A percentile compares a stretch with the other conserved stretches of the same genome.
Conservation (phyloP, 176 grass and related monocot genomes). For the Bothriochloa decipiens region DNA sequence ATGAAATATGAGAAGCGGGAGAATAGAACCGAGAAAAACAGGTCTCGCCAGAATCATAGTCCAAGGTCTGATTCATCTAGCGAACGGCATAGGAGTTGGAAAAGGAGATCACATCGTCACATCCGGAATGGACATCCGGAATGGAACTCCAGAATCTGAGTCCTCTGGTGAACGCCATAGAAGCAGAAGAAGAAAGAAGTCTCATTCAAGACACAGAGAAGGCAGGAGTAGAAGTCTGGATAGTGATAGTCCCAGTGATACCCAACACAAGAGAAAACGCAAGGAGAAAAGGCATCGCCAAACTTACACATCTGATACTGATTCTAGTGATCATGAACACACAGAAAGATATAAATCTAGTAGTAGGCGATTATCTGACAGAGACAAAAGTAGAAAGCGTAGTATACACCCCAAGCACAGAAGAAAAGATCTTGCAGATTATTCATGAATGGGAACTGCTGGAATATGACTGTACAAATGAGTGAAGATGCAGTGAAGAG, state of each 20-base stretch:
- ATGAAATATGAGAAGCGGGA: slow-evolving; percentile 39
- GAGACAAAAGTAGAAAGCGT: slow-evolving; percentile 60
- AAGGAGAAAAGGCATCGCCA: slow-evolving; percentile 50
- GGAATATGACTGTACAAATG: neutral
- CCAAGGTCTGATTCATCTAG: slow-evolving; percentile 55
- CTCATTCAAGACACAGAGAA: slow-evolving; percentile 53
- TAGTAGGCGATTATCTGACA: slow-evolving; percentile 52
- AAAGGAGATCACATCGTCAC: slow-evolving; percentile 49
- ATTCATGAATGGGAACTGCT: slow-evolving; percentile 34
- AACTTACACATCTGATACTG: slow-evolving; percentile 40
- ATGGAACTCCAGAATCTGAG: slow-evolving; percentile 53
- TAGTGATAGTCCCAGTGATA: slow-evolving; percentile 53
- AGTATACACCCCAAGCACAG: slow-evolving; percentile 55
- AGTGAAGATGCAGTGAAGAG: neutral
- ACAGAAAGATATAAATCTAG: slow-evolving; percentile 52
- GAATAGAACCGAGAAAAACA: slow-evolving; percentile 28
- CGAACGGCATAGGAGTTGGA: slow-evolving; percentile 45
- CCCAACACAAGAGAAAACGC: slow-evolving; percentile 45
- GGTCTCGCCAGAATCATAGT: slow-evolving; percentile 21
- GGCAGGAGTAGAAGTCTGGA: slow-evolving; percentile 53
- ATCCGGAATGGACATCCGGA: slow-evolving; percentile 27
- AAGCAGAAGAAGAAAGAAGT: slow-evolving; percentile 57
- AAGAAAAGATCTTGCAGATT: slow-evolving; percentile 46
- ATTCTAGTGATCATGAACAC: slow-evolving; percentile 64
- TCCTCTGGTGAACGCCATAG: slow-evolving; percentile 51